Evolutionary conservation across 2,329 filamentous ascomycete genomes (phyloP), one percentile per base, ranked within the genome.

Genomic region (Corniculantispora saksenae): DNA sequence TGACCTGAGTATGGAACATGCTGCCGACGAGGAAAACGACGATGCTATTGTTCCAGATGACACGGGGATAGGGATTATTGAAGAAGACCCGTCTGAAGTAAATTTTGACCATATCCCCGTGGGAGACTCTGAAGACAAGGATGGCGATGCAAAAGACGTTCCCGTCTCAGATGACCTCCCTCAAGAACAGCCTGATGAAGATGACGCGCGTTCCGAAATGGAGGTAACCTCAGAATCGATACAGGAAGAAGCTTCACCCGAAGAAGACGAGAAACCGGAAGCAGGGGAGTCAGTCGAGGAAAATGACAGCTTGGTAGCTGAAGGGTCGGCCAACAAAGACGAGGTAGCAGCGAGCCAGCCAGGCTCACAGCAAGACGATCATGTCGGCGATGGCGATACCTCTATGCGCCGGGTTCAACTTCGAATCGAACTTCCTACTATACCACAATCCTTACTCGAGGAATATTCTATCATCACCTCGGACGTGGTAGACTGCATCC

Each of bases 401-500:
- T 13, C 61, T 27, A 25, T 54, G 3, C 29, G 45, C 13, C 53
- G 38, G 13, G 27, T 27, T 6, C 60, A 54, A 35, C 60, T 69
- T 10, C 57, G 67, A n/a, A 50, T 69, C 7, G 57, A 58, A 25
- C 45, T 69, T 17, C 58, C 67, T 13, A 21, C 54, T 19, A 38
- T 59, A 1, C 23, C 50, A 12, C 7, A 55, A 4, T 25, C 17
- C 9, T 29, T 19, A 9, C 43, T 47, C 50, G 65, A 67, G 0
- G 70, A 77, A 45, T 80, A 80, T 63, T 67, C 64, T 2, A 62
- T 64, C 12, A 67, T 78, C 3, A 68, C 71, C 1, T 83, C 80
- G 65, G 71, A 77, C 40, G 71, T 74, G 2, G 72, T 84, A 17
- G 76, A 81, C 43, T 71, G 69, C 4, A 68, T 84, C 5, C 53